Base-by-base conservation (phyloP, 164 flowering plant species). In the Kingdonia uniflora region DNA sequence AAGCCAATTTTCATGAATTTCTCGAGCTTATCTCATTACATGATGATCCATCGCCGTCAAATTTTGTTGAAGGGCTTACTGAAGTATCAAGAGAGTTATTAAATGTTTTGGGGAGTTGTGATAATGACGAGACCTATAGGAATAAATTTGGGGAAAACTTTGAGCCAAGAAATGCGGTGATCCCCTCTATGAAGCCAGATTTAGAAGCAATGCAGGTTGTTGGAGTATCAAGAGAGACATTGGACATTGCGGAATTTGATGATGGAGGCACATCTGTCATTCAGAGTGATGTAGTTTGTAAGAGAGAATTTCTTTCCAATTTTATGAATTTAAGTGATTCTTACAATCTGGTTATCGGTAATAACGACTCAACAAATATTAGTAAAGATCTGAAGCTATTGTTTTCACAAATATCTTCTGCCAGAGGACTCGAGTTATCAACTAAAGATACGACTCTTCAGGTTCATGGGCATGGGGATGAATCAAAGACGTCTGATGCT, bases 321-420 rank as follows among this genome's bases (percentile, higher is more conserved):
- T n/a, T n/a, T 23, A 54, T 84, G 74, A 90, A 84, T 44, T 79
- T 81, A 47, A 76, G 79, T 51, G 91, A 86, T 69, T 90, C 95
- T 55, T 84, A 82, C 65, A 80, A 74, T 64, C 62, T 88, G 25
- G 95, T 80, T 39, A 57, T 80, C 13, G 68, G 82, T 63, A 72
- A 54, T 38, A 76, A 76, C 54, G 84, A 86, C 45, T 73, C 84
- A 57, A 29, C 81, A 16, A 74, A 70, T 58, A 55, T 73, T 42
- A 75, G 71, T 66, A 85, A 80, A 63, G 96, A 88, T 63, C 56
- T 86, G 61, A 88, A 76, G 68, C 54, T 71, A 48, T 58, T 92
- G 52, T 42, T 84, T 11, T 73, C 88, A 52, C 96, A 92, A 68
- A 35, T 83, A 19, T 81, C 96, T 38, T 51, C 79, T 52, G 20